Base-by-base conservation (phyloP, 257 asterid genomes). In the Cynanchum wilfordii region DNA sequence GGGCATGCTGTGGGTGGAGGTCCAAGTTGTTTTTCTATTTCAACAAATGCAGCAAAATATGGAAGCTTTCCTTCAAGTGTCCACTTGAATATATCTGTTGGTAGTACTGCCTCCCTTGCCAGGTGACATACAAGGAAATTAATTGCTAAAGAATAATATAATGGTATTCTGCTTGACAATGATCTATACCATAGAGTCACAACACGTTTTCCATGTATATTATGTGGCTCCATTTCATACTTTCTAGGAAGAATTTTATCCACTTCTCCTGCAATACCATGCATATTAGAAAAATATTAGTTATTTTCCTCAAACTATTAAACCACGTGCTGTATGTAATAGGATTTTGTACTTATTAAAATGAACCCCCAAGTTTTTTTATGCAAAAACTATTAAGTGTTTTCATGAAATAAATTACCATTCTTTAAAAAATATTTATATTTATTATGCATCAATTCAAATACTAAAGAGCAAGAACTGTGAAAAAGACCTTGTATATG, bases 41-140 rank as follows among this genome's bases (percentile, higher is more conserved):
- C 89, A 74, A 66, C 60, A 77, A 79, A 87, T 70, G 92, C 96
- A 54, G 93, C 73, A 79, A 89, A 84, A 82, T 89, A 93, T 55
- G 98, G 96, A 68, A 91, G 82, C 80, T 91, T 88, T 73, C 96
- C 98, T 78, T 93, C 97, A 50, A 84, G 79, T 42, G 85, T 68
- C 94, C 97, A 91, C 75, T 79, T 88, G 79, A 91, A 72, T 22
- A 93, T 81, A 76, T 93, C 97, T 33, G 90, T 78, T 60, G 97
- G 92, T 56, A 82, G 74, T 78, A 93, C 74, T 36, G 89, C 81
- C 80, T 90, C 98, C 81, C 93, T 84, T 45, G 96, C 89, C 78
- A 90, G 24, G 76, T 87, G 97, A 73, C 98, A 89, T 68, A 75
- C 89, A 62, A 93, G 89, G 82, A 86, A 90, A 62, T 90, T 82